These are phyloP conservation scores for Leccinum pachyderme DNA, from an alignment of 1,284 basidiomycete genomes.

Conservation along the genomic window DNA sequence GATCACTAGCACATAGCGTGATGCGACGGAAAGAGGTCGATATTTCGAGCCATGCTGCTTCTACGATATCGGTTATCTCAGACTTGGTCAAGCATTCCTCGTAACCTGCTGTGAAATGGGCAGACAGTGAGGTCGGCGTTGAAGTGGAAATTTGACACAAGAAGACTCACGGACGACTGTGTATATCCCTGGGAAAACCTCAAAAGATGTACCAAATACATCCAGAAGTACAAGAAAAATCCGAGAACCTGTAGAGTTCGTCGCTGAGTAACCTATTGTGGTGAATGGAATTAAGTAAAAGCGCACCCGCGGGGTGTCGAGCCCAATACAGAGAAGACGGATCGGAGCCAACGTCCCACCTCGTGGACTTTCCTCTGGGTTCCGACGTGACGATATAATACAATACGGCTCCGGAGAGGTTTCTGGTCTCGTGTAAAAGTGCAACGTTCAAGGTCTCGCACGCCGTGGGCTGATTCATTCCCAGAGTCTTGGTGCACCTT, in stretches of 20 bases:
- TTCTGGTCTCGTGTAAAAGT: not conserved
- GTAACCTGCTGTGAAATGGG: conserved; percentile 1
- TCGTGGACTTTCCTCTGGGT: conserved; percentile 3
- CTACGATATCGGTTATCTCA: not conserved
- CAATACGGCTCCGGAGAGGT: not conserved
- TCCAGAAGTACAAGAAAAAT: conserved; percentile 11
- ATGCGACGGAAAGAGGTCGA: not conserved
- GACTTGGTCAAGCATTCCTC: conserved; percentile 3
- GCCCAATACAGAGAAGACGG: conserved; percentile 16
- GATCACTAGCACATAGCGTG: conserved; percentile 1
- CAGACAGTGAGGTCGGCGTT: not conserved
- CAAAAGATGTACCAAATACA: conserved; percentile 3
- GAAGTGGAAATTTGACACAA: not conserved
- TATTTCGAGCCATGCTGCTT: conserved; percentile 6
- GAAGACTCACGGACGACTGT: conserved; percentile 13
- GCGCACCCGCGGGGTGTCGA: conserved; percentile 10
- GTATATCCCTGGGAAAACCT: conserved; percentile 7
- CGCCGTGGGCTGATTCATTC: conserved; percentile 4
- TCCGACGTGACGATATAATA: conserved; percentile 16
- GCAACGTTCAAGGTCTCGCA: conserved; percentile 15
- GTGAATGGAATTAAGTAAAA: not conserved
- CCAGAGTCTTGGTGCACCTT: not conserved
- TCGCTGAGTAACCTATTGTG: conserved; percentile 3
- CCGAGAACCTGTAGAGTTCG: conserved; percentile 9
- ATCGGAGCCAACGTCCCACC: conserved; percentile 2